Evolutionary conservation across 805 yeast genomes (phyloP).

Genomic region (Tetrapisispora phaffii): DNA sequence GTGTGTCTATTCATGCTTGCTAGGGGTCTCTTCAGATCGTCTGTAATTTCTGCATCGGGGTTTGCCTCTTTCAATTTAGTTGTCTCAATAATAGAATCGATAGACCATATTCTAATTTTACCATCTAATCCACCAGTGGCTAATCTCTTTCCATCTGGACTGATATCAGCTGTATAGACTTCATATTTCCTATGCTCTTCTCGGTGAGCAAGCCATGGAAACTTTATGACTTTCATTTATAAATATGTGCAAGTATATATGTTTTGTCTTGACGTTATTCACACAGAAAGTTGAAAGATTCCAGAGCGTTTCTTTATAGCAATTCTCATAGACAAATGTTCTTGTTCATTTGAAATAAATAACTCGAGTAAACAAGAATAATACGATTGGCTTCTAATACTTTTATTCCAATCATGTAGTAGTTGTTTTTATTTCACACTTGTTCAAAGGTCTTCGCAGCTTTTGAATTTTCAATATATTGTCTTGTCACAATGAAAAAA

Average conservation of each 20-base stretch:
- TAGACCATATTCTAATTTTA: constrained; percentile 82
- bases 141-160: constrained; percentile 70
- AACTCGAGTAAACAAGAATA: too few species aligned
- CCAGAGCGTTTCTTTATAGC: neutral
- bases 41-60: constrained; percentile 5
- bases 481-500: too few species aligned
- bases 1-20: constrained; percentile 92
- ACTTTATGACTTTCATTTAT: constrained; percentile 54
- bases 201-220: constrained; percentile 62
- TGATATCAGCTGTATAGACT: constrained; percentile 72
- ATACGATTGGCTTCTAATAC: too few species aligned
- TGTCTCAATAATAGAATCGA: constrained; percentile 41
- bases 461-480: too few species aligned
- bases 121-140: constrained; percentile 96
- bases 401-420: too few species aligned
- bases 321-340: neutral
- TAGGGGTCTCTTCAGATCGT: constrained; percentile 41
- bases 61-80: constrained; percentile 8
- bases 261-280: too few species aligned
- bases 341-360: too few species aligned
- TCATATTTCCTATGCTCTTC: constrained; percentile 78
- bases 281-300: neutral
- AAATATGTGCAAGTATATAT: too few species aligned
- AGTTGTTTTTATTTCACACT: too few species aligned
- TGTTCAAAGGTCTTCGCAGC: too few species aligned